phyloP scores from a whole-genome alignment of 768 basidiomycete genomes.

The Xerocomellus intermedius region DNA sequence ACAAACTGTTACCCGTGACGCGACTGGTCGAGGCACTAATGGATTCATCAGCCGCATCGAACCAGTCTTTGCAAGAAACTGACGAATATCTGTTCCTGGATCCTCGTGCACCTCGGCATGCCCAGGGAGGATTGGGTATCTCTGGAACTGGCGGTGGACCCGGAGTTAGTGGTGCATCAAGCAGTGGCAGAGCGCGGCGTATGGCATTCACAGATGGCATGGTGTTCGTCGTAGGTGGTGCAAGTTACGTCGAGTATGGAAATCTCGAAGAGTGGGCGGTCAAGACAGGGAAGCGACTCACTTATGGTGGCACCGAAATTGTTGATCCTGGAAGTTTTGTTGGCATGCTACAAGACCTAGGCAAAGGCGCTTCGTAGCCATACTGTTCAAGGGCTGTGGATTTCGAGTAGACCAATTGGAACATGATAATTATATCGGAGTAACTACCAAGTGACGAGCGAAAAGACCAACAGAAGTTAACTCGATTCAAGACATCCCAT shows the following conservation, averaged over 20 bases:
- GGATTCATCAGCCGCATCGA: slow-evolving; percentile 93
- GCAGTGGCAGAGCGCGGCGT: slow-evolving; percentile 43
- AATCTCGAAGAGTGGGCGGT: slow-evolving; percentile 93
- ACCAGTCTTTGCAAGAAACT: slow-evolving; percentile 92
- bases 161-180: slow-evolving; percentile 35
- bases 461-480: not conserved
- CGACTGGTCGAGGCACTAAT: slow-evolving; percentile 94
- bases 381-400: slow-evolving; percentile 42
- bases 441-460: slow-evolving; percentile 15
- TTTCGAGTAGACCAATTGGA: not conserved
- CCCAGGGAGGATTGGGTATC: slow-evolving; percentile 46
- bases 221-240: slow-evolving; percentile 95
- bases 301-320: slow-evolving; percentile 96
- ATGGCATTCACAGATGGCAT: slow-evolving; percentile 88
- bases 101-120: slow-evolving; percentile 72
- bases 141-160: slow-evolving; percentile 46
- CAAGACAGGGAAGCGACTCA: slow-evolving; percentile 78
- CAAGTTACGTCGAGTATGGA: slow-evolving; percentile 96
- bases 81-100: slow-evolving; percentile 96
- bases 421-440: not conserved
- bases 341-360: slow-evolving; percentile 61
- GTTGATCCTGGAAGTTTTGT: slow-evolving; percentile 87
- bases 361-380: slow-evolving; percentile 39
- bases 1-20: slow-evolving; percentile 90
- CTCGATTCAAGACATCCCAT: not conserved